phyloP scores from a whole-genome alignment of 2,329 filamentous ascomycete species.

The Ascochyta pisi region DNA sequence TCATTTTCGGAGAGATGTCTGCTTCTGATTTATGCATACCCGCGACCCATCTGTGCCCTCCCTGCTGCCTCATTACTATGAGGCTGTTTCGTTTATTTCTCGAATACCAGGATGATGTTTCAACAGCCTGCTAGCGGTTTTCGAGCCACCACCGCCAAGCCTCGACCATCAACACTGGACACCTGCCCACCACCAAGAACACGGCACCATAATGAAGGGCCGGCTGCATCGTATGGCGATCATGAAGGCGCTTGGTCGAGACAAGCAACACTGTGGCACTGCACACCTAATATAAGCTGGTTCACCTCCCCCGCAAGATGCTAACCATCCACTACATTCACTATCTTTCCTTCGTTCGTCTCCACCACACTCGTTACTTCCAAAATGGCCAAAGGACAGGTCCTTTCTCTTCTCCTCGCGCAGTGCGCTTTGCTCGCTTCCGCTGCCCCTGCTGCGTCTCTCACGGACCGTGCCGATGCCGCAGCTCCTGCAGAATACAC shows the following conservation, averaged over 20 bases:
- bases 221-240: background rate
- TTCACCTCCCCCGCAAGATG: background rate
- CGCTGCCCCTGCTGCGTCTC: constrained; percentile 5
- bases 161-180: background rate
- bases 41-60: background rate
- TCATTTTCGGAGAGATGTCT: background rate
- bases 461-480: background rate
- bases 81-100: background rate
- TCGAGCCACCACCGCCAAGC: constrained; percentile 6
- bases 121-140: constrained; percentile 6
- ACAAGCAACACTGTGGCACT: background rate
- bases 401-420: constrained; percentile 6
- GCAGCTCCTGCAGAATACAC: constrained; percentile 19
- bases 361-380: constrained; percentile 5
- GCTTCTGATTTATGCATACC: background rate
- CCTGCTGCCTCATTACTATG: background rate
- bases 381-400: constrained; percentile 9
- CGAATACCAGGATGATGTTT: constrained; percentile 4
- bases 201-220: background rate
- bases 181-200: background rate
- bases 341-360: background rate
- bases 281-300: background rate
- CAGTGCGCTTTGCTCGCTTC: constrained; percentile 8
- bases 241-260: background rate
- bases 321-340: background rate